A percentile compares a stretch with the other conserved stretches of the same genome.
Evolutionary conservation across 2,329 filamentous ascomycete genomes (phyloP).

Genomic region (Sodiomyces alkalinus): DNA sequence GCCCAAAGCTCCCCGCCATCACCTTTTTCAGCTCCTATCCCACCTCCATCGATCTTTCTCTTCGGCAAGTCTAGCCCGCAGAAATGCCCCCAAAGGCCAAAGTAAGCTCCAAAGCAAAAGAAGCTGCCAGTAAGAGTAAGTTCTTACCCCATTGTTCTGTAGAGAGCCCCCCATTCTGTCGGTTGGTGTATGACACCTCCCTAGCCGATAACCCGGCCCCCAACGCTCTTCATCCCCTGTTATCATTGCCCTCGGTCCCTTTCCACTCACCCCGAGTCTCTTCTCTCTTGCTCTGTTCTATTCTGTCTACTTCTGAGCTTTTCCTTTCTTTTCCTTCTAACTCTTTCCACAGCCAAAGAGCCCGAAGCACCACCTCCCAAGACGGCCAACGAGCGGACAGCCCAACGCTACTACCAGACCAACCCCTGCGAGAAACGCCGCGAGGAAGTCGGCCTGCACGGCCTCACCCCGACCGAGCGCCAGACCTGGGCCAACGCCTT

Average conservation of each 20-base stretch:
- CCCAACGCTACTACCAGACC: conserved; percentile 31
- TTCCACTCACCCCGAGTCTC: not conserved
- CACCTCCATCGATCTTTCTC: too few relatives aligned
- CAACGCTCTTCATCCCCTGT: not conserved
- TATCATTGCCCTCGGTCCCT: too few relatives aligned
- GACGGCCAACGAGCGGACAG: conserved; percentile 33
- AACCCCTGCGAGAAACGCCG: conserved; percentile 31
- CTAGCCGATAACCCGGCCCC: not conserved
- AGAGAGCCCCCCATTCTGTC: too few relatives aligned
- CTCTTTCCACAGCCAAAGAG: conserved; percentile 9
- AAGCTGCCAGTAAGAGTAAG: conserved; percentile 8
- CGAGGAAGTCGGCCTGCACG: conserved; percentile 26
- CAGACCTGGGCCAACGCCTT: conserved; percentile 31
- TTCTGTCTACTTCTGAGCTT: too few relatives aligned
- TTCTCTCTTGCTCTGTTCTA: not conserved
- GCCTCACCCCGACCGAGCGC: conserved; percentile 30
- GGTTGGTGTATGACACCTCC: not conserved
- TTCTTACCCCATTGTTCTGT: conserved; percentile 1
- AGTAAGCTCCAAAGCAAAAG: conserved; percentile 17
- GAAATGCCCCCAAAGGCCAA: conserved; percentile 22
- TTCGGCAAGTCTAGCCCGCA: conserved; percentile 6
- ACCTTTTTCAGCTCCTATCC: conserved; percentile 3
- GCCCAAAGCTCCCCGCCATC: conserved; percentile 1
- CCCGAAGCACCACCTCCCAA: conserved; percentile 19
- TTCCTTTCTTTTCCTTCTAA: not conserved